Conservation (phyloP, 2,329 filamentous ascomycete species). For the Periconia macrospinosa region DNA sequence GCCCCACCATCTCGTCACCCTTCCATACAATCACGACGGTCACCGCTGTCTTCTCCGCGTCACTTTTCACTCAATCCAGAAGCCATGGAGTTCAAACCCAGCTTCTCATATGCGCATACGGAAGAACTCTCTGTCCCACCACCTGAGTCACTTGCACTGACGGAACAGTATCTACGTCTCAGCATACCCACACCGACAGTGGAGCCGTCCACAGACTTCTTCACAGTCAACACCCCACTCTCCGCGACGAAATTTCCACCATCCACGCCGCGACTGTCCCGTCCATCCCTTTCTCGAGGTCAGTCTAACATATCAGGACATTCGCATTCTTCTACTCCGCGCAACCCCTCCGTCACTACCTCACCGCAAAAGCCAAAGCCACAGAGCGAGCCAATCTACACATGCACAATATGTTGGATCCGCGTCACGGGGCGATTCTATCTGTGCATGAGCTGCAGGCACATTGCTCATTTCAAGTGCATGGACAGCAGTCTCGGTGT, state of each 20-base stretch:
- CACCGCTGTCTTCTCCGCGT: conserved; percentile 26
- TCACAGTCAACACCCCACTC: conserved; percentile 8
- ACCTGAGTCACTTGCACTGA: conserved; percentile 17
- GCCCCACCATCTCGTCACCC: conserved; percentile 21
- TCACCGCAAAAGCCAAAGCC: conserved; percentile 13
- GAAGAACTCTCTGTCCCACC: conserved; percentile 18
- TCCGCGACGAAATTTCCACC: conserved; percentile 17
- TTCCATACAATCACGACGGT: conserved; percentile 20
- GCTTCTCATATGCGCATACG: conserved; percentile 10
- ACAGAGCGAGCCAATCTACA: conserved; percentile 25
- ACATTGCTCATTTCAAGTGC: conserved; percentile 42
- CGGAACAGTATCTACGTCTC: conserved; percentile 35
- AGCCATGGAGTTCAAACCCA: conserved; percentile 37
- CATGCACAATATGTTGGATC: conserved; percentile 44
- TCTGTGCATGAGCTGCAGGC: conserved; percentile 39
- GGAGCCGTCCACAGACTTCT: conserved; percentile 15
- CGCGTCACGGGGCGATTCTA: conserved; percentile 39
- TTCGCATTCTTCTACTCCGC: conserved; percentile 18
- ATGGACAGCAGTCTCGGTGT: conserved; percentile 31
- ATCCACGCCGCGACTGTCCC: conserved; percentile 10
- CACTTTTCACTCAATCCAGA: conserved; percentile 42
- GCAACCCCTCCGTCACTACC: conserved; percentile 6
- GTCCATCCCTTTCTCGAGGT: conserved; percentile 29
- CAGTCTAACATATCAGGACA: conserved; percentile 29
- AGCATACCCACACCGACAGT: conserved; percentile 26